Conservation (phyloP, 2,329 filamentous ascomycete genomes). For the Pezicula neosporulosa region DNA sequence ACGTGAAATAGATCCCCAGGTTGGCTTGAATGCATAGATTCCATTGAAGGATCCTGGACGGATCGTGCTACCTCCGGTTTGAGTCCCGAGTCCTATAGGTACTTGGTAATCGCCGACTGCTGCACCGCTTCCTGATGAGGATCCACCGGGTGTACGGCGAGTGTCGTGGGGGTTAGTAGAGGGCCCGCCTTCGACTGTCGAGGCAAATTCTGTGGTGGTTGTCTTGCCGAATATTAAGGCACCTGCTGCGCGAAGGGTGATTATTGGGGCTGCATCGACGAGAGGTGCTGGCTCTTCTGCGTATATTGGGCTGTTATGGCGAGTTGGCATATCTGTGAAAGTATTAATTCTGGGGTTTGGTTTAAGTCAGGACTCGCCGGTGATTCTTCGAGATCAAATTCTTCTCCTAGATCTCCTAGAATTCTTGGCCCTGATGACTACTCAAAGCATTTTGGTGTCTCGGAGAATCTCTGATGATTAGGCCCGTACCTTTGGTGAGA, state of each 20-base stretch:
- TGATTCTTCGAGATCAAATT: too few relatives aligned
- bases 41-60: conserved; percentile 64
- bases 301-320: conserved; percentile 53
- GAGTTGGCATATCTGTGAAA: conserved; percentile 50
- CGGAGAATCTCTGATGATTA: background rate
- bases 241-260: conserved; percentile 49
- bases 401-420: too few relatives aligned
- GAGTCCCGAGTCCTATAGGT: conserved; percentile 60
- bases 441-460: background rate
- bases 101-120: conserved; percentile 62
- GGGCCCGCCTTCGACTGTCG: conserved; percentile 47
- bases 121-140: conserved; percentile 63
- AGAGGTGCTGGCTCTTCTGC: conserved; percentile 35
- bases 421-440: background rate
- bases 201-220: conserved; percentile 63
- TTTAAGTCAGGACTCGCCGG: background rate
- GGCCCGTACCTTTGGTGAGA: conserved; percentile 43
- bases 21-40: conserved; percentile 63
- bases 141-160: conserved; percentile 59
- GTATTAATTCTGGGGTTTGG: conserved; percentile 1
- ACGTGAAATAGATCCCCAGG: conserved; percentile 58
- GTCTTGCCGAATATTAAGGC: conserved; percentile 58
- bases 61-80: conserved; percentile 63
- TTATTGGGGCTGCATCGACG: conserved; percentile 50
- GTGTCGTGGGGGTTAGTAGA: conserved; percentile 55